A percentile compares a stretch with the other conserved stretches of the same genome.
phyloP scores from a whole-genome alignment of 768 basidiomycete genomes.

The Butyriboletus loyo region DNA sequence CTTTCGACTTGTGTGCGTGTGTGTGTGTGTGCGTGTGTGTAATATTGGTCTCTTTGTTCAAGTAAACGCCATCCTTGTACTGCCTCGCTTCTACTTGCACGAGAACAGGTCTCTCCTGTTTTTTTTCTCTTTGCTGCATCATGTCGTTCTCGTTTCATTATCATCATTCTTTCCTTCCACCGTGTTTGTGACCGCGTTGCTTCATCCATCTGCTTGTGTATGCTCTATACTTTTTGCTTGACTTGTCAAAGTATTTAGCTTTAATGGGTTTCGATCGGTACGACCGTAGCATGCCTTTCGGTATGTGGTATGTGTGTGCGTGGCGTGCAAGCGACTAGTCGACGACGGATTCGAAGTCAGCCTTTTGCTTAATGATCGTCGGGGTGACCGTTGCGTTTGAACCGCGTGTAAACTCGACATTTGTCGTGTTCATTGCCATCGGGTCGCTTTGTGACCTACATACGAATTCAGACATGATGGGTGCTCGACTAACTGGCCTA shows the following conservation, averaged over 20 bases:
- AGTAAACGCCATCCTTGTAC: slow-evolving; percentile 16
- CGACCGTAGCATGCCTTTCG: too few relatives aligned
- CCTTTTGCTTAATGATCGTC: too few relatives aligned
- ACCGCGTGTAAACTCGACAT: too few relatives aligned
- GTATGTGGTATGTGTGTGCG: neutral
- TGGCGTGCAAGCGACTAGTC: too few relatives aligned
- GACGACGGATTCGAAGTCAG: too few relatives aligned
- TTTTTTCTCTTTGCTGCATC: neutral
- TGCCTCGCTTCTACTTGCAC: slow-evolving; percentile 1
- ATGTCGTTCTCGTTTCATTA: neutral
- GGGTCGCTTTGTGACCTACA: too few relatives aligned
- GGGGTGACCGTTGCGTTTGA: too few relatives aligned
- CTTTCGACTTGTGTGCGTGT: slow-evolving; percentile 8
- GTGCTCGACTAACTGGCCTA: too few relatives aligned
- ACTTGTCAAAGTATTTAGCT: slow-evolving; percentile 16
- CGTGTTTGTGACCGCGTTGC: slow-evolving; percentile 7
- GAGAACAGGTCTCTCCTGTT: neutral
- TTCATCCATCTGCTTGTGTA: slow-evolving; percentile 9
- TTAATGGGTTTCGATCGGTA: slow-evolving; percentile 21
- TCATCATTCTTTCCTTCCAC: neutral
- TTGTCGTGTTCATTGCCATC: too few relatives aligned
- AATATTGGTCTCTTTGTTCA: slow-evolving; percentile 13
- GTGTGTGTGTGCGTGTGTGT: slow-evolving; percentile 9
- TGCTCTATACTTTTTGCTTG: slow-evolving; percentile 8
- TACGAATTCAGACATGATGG: too few relatives aligned